phyloP scores from a whole-genome alignment of 73 alveolate species.

The Paramecium sexaurelia region DNA sequence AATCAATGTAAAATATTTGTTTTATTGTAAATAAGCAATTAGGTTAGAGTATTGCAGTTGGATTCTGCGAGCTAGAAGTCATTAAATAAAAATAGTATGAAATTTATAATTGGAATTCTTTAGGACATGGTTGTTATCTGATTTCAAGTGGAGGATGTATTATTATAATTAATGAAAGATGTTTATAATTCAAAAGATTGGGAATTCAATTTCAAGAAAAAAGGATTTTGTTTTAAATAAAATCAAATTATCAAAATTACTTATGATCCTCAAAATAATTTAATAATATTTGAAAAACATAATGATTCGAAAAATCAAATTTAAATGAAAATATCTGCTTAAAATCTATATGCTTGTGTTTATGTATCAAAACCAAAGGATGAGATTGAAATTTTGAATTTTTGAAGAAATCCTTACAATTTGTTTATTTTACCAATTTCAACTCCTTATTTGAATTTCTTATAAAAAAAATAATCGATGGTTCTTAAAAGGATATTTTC shows the following conservation, averaged over 20 bases:
- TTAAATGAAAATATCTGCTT: neutral
- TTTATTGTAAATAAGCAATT: neutral
- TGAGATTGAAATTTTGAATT: neutral
- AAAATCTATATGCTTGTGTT: neutral
- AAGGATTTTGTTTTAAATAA: neutral
- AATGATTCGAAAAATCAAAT: neutral
- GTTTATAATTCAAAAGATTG: neutral
- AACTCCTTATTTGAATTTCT: too few species aligned
- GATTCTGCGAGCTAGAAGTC: neutral
- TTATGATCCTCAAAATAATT: neutral
- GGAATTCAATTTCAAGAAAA: neutral
- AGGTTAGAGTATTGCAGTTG: neutral
- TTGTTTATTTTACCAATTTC: neutral
- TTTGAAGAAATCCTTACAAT: neutral
- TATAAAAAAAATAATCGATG: too few species aligned
- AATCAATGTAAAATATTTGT: neutral
- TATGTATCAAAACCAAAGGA: neutral
- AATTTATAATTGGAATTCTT: neutral
- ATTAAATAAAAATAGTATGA: neutral
- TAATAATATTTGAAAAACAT: neutral
- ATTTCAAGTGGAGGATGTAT: conserved; percentile 4
- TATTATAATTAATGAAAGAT: neutral
- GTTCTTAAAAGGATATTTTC: too few species aligned
- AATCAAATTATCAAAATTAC: neutral
- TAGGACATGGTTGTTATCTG: neutral